Conservation (phyloP, 2,329 filamentous ascomycete species). For the Elsinoe ampelina region DNA sequence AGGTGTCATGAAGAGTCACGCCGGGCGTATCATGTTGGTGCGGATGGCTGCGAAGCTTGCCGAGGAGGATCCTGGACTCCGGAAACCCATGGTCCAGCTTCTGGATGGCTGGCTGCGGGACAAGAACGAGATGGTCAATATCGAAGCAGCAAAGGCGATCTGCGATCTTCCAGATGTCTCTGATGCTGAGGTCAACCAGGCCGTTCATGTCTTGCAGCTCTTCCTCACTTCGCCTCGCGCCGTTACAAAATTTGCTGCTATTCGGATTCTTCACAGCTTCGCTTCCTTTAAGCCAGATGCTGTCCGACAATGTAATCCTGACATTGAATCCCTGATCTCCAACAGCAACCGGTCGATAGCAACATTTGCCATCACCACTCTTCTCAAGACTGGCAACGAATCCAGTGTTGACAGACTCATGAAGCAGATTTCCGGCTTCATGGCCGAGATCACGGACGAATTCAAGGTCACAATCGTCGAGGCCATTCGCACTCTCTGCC, state of each 20-base stretch:
- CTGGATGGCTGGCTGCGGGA: constrained; percentile 94
- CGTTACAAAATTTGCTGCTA: constrained; percentile 94
- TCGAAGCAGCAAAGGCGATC: constrained; percentile 96
- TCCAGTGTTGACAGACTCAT: constrained; percentile 92
- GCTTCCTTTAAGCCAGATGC: constrained; percentile 92
- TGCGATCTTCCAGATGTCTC: constrained; percentile 90
- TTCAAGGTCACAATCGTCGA: constrained; percentile 99
- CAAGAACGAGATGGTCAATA: constrained; percentile 99
- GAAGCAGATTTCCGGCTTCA: constrained; percentile 97
- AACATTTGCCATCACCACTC: constrained; percentile 94
- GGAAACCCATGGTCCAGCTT: constrained; percentile 94
- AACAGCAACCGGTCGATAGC: constrained; percentile 96
- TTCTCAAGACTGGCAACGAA: constrained; percentile 97
- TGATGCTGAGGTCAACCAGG: constrained; percentile 82
- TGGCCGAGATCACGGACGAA: constrained; percentile 98
- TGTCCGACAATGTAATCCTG: constrained; percentile 88
- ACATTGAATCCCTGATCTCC: constrained; percentile 93
- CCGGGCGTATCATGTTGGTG: constrained; percentile 85
- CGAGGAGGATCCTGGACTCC: constrained; percentile 78
- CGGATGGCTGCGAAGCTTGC: constrained; percentile 86
- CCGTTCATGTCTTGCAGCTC: constrained; percentile 88
- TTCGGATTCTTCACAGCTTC: constrained; percentile 92
- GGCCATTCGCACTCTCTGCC: constrained; percentile 87
- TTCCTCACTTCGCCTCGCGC: constrained; percentile 93
- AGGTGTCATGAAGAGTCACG: constrained; percentile 89